Evolutionary conservation across 2,329 filamentous ascomycete species (phyloP), one percentile per base, ranked within the genome.

Genomic region (Claviceps sp.): DNA sequence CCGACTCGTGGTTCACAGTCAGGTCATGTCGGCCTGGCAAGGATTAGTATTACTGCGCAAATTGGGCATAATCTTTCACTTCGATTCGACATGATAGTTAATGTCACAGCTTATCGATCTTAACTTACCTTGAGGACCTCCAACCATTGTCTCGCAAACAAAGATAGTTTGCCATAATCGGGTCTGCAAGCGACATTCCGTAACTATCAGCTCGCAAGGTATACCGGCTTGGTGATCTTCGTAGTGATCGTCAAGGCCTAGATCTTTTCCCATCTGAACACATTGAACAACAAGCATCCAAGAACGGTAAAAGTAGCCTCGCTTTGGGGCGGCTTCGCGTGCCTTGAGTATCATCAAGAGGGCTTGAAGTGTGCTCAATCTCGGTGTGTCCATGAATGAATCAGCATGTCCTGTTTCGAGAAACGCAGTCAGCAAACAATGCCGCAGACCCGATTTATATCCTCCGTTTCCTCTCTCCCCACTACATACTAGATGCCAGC

Each of bases 251-350:
- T 96, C 83, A 5, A 97, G 72, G 20, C 89, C 88, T 36, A 97
- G 73, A 63, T 96, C 91, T 61, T 94, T 93, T 26, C 82, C 88
- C 88, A 97, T 95, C 46, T 89, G 85, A 7, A 95, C 85, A 56
- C 91, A 88, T 54, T 90, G 88, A 50, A 95, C 91, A 20, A 95
- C 82, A 5, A 86, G 88, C 81, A 96, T 95, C 91, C 93, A 97
- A 0, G 93, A 97, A 39, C 91, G 83, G 68, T 93, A 97, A 66
- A 93, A 97, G 64, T 97, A 97, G 1, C 93, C 93, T 54, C 88
- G 82, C 63, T 95, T 95, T 0, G 91, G 90, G 8, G 86, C 82
- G n/a, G 87, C 86, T 66, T 97, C 91, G 56, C 89, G 80, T 1
- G 91, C 93, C 66, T 97, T 97, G 44, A 96, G 71, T 17, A 96